phyloP scores from a whole-genome alignment of 2,329 filamentous ascomycete genomes.

The Botrytis deweyae region DNA sequence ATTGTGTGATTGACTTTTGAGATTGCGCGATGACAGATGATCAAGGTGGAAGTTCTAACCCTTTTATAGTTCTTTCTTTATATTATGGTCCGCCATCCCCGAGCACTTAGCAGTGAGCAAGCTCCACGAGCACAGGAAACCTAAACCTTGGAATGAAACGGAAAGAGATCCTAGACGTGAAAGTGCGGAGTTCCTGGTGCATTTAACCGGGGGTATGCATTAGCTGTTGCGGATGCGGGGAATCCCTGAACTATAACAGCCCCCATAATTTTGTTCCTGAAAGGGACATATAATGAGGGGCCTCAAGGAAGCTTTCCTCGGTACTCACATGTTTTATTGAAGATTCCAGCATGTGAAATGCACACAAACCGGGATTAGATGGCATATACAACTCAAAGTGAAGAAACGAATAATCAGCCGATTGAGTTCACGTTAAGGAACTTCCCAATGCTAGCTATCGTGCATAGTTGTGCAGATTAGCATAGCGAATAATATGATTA shows the following conservation, averaged over 20 bases:
- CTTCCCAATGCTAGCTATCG: background rate
- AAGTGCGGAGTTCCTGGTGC: background rate
- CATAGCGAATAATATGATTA: background rate
- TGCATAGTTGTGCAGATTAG: background rate
- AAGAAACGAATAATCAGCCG: background rate
- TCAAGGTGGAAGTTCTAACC: background rate
- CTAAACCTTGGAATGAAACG: background rate
- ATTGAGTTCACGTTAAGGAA: background rate
- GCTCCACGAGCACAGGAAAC: background rate
- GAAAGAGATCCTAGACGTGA: background rate
- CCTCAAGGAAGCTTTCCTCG: background rate
- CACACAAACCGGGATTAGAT: background rate
- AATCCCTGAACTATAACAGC: slow-evolving; percentile 3
- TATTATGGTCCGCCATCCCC: background rate
- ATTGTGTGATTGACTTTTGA: background rate
- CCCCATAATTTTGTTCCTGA: background rate
- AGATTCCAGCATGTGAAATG: background rate
- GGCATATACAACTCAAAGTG: background rate
- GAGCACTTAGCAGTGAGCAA: background rate
- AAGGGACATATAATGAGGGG: background rate
- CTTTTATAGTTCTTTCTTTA: slow-evolving; percentile 1
- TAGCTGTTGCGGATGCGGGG: slow-evolving; percentile 2
- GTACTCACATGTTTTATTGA: background rate
- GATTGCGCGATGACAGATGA: background rate
- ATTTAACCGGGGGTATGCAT: slow-evolving; percentile 5